phyloP scores from a whole-genome alignment of 1,284 basidiomycete genomes.

The Fomes fomentarius region DNA sequence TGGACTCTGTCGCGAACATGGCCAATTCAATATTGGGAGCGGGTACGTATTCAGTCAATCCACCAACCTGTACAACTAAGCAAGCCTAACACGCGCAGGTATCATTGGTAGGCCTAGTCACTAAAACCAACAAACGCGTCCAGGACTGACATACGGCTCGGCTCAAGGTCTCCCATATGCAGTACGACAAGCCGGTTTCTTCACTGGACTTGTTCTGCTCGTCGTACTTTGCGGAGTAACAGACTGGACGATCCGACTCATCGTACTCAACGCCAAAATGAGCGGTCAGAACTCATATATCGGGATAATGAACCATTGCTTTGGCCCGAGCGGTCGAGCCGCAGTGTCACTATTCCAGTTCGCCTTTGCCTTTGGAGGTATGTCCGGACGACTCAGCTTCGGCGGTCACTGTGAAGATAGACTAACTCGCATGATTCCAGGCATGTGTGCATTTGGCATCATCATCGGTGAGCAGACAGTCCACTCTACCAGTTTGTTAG shows the following conservation, averaged over 20 bases:
- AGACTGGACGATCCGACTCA: conserved; percentile 98
- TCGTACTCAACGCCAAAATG: conserved; percentile 94
- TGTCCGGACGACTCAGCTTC: background rate
- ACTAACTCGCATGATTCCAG: conserved; percentile 40
- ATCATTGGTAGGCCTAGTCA: conserved; percentile 73
- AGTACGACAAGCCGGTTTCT: conserved; percentile 89
- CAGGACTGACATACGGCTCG: no score
- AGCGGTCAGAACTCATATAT: conserved; percentile 94
- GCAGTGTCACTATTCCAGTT: conserved; percentile 99
- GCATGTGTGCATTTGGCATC: conserved; percentile 96
- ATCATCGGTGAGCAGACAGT: conserved; percentile 64
- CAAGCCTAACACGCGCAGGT: no score
- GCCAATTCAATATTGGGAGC: conserved; percentile 97
- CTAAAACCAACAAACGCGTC: no score
- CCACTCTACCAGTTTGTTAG: conserved; percentile 21
- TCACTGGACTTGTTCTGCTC: conserved; percentile 84
- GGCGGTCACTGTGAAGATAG: background rate
- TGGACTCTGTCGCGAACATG: conserved; percentile 92
- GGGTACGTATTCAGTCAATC: conserved; percentile 50
- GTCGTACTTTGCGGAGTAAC: conserved; percentile 84
- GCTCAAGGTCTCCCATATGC: conserved; percentile 86
- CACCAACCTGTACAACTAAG: no score
- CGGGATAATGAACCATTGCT: conserved; percentile 95
- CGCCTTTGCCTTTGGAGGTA: conserved; percentile 94
- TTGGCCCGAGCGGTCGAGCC: conserved; percentile 85